phyloP scores from a whole-genome alignment of 2,329 filamentous ascomycete species.

The Aspergillus clavatus region DNA sequence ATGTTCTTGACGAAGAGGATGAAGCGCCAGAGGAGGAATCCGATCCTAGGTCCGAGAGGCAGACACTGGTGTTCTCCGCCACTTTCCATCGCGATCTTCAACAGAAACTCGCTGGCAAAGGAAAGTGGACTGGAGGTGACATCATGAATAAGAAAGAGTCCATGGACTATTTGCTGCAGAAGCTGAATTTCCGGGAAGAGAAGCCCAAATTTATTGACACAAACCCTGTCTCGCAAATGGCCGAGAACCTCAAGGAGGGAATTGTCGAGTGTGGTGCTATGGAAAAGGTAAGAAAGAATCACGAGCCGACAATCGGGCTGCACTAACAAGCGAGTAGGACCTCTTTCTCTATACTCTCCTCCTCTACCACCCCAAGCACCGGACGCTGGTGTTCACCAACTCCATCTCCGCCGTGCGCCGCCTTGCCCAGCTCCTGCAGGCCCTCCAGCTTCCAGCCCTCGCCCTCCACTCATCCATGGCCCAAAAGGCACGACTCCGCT shows the following conservation, averaged over 20 bases:
- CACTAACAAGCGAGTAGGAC: conserved; percentile 52
- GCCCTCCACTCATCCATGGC: conserved; percentile 90
- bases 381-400: conserved; percentile 90
- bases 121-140: conserved; percentile 52
- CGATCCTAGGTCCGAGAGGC: conserved; percentile 45
- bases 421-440: conserved; percentile 75
- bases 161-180: conserved; percentile 87
- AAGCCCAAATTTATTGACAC: conserved; percentile 88
- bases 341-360: conserved; percentile 87
- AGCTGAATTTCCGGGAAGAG: conserved; percentile 78
- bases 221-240: conserved; percentile 86
- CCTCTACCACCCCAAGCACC: conserved; percentile 72
- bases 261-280: conserved; percentile 87
- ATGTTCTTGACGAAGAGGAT: conserved; percentile 26
- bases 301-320: not conserved
- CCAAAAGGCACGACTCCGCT: conserved; percentile 90
- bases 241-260: conserved; percentile 76
- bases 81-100: conserved; percentile 91
- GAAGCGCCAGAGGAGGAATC: conserved; percentile 42
- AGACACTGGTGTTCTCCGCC: conserved; percentile 93
- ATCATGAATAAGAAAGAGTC: conserved; percentile 70
- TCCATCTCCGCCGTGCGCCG: conserved; percentile 90
- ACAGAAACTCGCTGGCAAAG: conserved; percentile 80
- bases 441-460: conserved; percentile 69
- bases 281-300: conserved; percentile 64